Evolutionary conservation across 2,329 filamentous ascomycete species (phyloP), one percentile per base, ranked within the genome.

Genomic region (Cercospora brassicicola): DNA sequence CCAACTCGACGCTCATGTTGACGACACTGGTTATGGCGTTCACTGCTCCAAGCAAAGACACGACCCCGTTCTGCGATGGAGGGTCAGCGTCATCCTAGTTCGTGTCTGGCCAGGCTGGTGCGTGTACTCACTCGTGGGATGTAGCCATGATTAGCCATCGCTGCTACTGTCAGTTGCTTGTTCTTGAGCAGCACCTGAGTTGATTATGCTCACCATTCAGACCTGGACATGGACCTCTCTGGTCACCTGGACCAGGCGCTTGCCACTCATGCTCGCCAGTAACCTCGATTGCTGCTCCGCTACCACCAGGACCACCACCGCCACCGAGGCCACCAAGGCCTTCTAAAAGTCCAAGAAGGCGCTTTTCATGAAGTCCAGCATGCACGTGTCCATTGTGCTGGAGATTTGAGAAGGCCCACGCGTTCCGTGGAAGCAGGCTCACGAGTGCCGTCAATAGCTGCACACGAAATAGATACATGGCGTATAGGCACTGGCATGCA

Each of bases 1-100:
- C 71, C 59, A 78, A 73, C 20, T 78, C 77, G n/a, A 75, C 31
- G 30, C 73, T 73, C 70, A 78, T 75, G 55, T 72, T 73, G 56
- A 71, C 76, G 13, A 76, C 76, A 67, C 69, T 45, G 51, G 64
- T 69, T 53, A 71, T 65, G 36, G 69, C 69, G 15, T 55, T 51
- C 20, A 67, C 39, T n/a, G 64, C 66, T 59, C 67, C 71, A n/a
- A 71, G 64, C 39, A 73, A 59, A 4, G 71, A 71, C 7, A 69
- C 69, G 26, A 73, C 60, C 2, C 71, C 71, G 53, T 67, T 63
- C 68, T 62, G 11, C 11, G 13, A 10, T 15, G 3, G 7, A 59
- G n/a, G n/a, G 55, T 59, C 55, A 59, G 55, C 18, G 15, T 28
- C 13, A n/a, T 55, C n/a, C 48, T 28, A 2, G 10, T 8, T 18